Evolutionary conservation across 495 filamentous ascomycete species (phyloP), one percentile per base, ranked within the genome.

Genomic region (Neurospora tetrasperma): DNA sequence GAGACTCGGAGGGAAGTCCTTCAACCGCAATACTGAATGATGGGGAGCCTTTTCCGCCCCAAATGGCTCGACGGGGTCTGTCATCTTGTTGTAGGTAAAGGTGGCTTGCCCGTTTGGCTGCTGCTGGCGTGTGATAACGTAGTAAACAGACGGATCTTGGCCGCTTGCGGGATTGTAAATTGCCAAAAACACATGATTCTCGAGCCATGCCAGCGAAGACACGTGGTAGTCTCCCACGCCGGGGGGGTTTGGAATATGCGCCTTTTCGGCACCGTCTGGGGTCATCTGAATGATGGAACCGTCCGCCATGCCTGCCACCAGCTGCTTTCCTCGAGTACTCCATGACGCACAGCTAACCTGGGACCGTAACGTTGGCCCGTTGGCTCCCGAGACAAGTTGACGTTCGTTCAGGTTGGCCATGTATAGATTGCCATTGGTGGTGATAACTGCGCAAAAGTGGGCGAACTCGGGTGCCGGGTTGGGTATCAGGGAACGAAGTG

Each of bases 241-340:
- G 11, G 93, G 88, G 8, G 95, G 94, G 46, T 89, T 86, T 42
- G 96, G 95, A 48, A 98, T 91, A 48, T 89, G 85, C 27, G 85
- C 93, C 79, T 93, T 96, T 23, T 86, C 86, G 16, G 83, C 84
- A 41, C 94, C 96, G 70, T 92, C 87, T 0, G 91, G 92, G 2
- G 91, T 93, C 89, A 98, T 90, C 78, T 97, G 95, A 73, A 87
- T 89, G 44, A 90, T 89, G 27, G 89, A 89, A 69, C 95, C 96
- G 81, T 97, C 89, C 20, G 85, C 90, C 75, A 96, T 86, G 40
- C 96, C 96, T 75, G 94, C 96, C 7, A 98, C 87, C 31, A 99
- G 84, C 79, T 97, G 94, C 79, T 97, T 98, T 54, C 96, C 96
- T 76, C 89, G 92, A 70, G 88, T 90, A 78, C 95, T 98, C 96